Conservation (phyloP, 768 basidiomycete genomes). For the Rickenella mellea region DNA sequence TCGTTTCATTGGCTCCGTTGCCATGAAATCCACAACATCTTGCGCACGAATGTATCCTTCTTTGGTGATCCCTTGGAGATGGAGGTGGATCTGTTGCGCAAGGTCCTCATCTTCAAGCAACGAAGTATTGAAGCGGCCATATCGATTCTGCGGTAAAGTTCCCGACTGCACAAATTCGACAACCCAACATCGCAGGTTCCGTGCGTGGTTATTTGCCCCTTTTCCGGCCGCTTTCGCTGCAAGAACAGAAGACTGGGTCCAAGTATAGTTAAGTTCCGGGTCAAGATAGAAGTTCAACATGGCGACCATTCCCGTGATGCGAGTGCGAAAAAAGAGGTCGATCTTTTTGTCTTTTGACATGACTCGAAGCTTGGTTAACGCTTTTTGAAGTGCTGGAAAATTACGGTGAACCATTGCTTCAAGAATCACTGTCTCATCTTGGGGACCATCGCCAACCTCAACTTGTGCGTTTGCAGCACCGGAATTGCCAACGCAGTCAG, state of each 20-base stretch:
- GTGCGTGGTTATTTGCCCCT: slow-evolving; percentile 18
- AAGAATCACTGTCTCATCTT: too few relatives aligned
- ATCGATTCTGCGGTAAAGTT: slow-evolving; percentile 19
- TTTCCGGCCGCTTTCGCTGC: slow-evolving; percentile 18
- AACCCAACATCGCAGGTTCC: slow-evolving; percentile 22
- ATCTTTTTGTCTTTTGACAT: slow-evolving; percentile 19
- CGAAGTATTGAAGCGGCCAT: slow-evolving; percentile 12
- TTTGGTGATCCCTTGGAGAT: slow-evolving; percentile 18
- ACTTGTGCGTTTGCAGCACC: too few relatives aligned
- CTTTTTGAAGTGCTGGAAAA: slow-evolving; percentile 12
- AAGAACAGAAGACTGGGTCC: slow-evolving; percentile 23
- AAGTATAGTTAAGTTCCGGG: slow-evolving; percentile 19
- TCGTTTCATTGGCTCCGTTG: too few relatives aligned
- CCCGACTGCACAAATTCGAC: slow-evolving; percentile 12
- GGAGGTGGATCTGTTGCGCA: slow-evolving; percentile 15
- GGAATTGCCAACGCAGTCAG: too few relatives aligned
- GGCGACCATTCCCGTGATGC: slow-evolving; percentile 22
- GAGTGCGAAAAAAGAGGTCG: slow-evolving; percentile 19
- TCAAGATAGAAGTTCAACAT: slow-evolving; percentile 27
- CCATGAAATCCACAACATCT: slow-evolving; percentile 23
- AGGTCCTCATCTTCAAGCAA: slow-evolving; percentile 26
- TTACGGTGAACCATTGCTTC: too few relatives aligned
- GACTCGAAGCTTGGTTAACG: slow-evolving; percentile 10
- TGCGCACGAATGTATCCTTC: slow-evolving; percentile 17
- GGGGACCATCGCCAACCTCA: too few relatives aligned